phyloP scores from a whole-genome alignment of 192 early-diverging fungal species.

The Podila clonocystis region DNA sequence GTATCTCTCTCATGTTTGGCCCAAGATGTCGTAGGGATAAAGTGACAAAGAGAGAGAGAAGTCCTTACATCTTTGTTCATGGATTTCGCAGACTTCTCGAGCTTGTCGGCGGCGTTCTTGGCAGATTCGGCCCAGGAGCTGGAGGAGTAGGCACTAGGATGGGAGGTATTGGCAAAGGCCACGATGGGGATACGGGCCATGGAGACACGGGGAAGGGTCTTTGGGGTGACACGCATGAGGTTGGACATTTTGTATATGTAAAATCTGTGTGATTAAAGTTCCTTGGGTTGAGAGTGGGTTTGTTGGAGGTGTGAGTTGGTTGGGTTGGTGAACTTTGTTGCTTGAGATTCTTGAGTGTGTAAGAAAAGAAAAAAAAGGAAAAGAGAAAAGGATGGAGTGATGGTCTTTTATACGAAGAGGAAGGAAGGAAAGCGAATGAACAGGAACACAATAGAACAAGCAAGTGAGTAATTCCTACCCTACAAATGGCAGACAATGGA shows the following conservation, averaged over 20 bases:
- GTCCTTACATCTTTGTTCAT: conserved; percentile 23
- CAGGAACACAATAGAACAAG: conserved; percentile 13
- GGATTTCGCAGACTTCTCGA: conserved; percentile 34
- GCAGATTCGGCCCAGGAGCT: conserved; percentile 44
- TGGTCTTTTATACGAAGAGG: neutral
- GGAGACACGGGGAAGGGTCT: conserved; percentile 44
- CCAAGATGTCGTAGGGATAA: neutral
- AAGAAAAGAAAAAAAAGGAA: neutral
- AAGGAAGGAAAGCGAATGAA: conserved; percentile 5
- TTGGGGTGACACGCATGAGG: conserved; percentile 29
- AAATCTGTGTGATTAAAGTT: neutral
- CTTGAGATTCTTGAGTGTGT: neutral
- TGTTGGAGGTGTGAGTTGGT: neutral
- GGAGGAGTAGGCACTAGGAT: conserved; percentile 47
- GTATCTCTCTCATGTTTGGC: neutral
- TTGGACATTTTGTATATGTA: conserved; percentile 23
- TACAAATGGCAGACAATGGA: neutral
- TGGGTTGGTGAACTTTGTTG: neutral
- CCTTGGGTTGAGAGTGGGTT: neutral
- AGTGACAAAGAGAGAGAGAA: neutral
- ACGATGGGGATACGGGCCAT: conserved; percentile 49
- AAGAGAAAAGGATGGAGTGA: conserved; percentile 2
- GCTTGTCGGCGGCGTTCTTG: conserved; percentile 36
- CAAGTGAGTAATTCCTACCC: neutral
- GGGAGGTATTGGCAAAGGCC: conserved; percentile 43